Evolutionary conservation across 352 stramenopile species (phyloP).

Genomic region (Globisporangium abappressorium): DNA sequence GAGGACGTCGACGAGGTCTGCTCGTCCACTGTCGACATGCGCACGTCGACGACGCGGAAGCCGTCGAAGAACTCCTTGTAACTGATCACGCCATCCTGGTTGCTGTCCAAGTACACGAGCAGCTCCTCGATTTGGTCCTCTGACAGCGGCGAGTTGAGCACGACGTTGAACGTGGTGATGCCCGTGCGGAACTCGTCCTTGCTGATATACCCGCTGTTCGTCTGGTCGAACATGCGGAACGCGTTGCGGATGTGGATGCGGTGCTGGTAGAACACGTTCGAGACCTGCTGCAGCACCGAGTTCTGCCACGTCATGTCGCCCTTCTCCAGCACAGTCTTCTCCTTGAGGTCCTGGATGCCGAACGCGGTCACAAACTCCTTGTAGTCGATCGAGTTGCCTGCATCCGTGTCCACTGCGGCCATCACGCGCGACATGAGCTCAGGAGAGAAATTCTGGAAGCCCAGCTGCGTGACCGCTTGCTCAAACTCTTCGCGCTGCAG

Average conservation of each 20-base stretch:
- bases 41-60: constrained; percentile 86
- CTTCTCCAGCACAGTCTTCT: constrained; percentile 46
- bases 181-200: constrained; percentile 85
- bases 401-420: constrained; percentile 84
- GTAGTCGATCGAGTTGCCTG: constrained; percentile 88
- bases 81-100: constrained; percentile 89
- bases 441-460: constrained; percentile 46
- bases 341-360: constrained; percentile 75
- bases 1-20: constrained; percentile 1
- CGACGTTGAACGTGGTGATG: constrained; percentile 86
- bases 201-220: constrained; percentile 76
- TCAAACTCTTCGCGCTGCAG: constrained; percentile 78
- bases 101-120: constrained; percentile 83
- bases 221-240: constrained; percentile 91
- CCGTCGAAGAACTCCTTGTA: constrained; percentile 94
- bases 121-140: constrained; percentile 91
- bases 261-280: constrained; percentile 94
- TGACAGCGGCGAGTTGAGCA: constrained; percentile 88
- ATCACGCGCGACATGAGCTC: constrained; percentile 76
- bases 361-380: constrained; percentile 92
- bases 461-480: constrained; percentile 59
- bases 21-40: constrained; percentile 35
- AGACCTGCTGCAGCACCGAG: constrained; percentile 90
- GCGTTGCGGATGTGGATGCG: constrained; percentile 90
- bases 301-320: constrained; percentile 89